Conservation (phyloP, 768 basidiomycete genomes). For the Grammothele lineata region DNA sequence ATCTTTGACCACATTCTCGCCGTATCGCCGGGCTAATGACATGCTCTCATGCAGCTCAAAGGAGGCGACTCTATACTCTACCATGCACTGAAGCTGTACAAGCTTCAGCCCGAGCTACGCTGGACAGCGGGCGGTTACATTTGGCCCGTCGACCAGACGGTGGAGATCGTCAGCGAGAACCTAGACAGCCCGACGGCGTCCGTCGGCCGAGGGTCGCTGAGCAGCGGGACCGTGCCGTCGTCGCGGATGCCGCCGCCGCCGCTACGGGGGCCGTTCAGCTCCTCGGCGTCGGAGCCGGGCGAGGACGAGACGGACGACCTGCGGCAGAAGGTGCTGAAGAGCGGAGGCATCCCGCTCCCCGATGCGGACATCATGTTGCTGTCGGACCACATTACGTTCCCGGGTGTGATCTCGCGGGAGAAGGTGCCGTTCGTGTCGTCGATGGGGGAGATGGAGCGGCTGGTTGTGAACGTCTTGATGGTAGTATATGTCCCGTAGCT, state of each 20-base stretch:
- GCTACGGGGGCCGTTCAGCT: conserved; percentile 43
- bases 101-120: conserved; percentile 67
- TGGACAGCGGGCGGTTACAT: conserved; percentile 83
- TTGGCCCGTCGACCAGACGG: conserved; percentile 70
- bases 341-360: conserved; percentile 59
- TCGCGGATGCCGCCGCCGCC: conserved; percentile 34
- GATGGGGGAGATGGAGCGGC: conserved; percentile 61
- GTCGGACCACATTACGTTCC: conserved; percentile 44
- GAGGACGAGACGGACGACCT: conserved; percentile 40
- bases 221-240: conserved; percentile 17
- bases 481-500: conserved; percentile 65
- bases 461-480: conserved; percentile 72
- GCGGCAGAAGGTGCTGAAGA: conserved; percentile 55
- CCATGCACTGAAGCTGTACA: conserved; percentile 73
- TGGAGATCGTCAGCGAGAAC: conserved; percentile 55
- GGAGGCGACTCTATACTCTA: conserved; percentile 73
- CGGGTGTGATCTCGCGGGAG: conserved; percentile 52
- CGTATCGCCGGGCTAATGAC: not conserved
- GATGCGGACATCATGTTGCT: conserved; percentile 61
- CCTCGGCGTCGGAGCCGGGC: conserved; percentile 34
- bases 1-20: not conserved
- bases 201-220: conserved; percentile 10
- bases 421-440: conserved; percentile 62
- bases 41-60: conserved; percentile 48
- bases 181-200: conserved; percentile 22